These are phyloP conservation scores for Fusarium fracticaudum DNA, from an alignment of 2,329 filamentous ascomycete genomes.

Conservation along the genomic window DNA sequence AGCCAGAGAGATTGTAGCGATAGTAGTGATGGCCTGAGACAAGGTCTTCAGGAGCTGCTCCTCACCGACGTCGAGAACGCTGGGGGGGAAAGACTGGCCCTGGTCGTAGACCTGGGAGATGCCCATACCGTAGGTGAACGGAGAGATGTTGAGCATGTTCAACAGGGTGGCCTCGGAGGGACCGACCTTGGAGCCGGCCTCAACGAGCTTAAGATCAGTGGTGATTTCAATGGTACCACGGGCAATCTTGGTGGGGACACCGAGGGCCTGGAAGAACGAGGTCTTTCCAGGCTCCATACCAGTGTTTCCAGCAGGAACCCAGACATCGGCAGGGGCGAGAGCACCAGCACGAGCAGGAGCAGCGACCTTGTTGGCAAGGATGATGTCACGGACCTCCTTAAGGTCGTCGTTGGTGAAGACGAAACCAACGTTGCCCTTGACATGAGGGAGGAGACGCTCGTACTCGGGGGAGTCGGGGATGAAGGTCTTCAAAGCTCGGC, in stretches of 20 bases:
- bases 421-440: conserved; percentile 98
- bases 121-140: conserved; percentile 99
- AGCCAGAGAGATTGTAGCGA: conserved; percentile 91
- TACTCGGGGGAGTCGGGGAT: conserved; percentile 91
- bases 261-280: conserved; percentile 99
- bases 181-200: conserved; percentile 93
- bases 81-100: conserved; percentile 88
- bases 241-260: conserved; percentile 99
- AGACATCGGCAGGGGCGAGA: conserved; percentile 92
- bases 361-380: conserved; percentile 95
- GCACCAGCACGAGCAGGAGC: conserved; percentile 98
- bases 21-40: conserved; percentile 81
- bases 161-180: conserved; percentile 98
- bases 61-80: conserved; percentile 93
- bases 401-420: conserved; percentile 99
- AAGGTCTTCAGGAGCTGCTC: conserved; percentile 90
- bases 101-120: conserved; percentile 97
- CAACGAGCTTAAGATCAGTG: conserved; percentile 95
- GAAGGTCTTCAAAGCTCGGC: conserved; percentile 97
- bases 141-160: conserved; percentile 99
- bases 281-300: conserved; percentile 99
- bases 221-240: conserved; percentile 99
- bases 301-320: conserved; percentile 96
- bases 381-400: conserved; percentile 92
- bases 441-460: conserved; percentile 94